Base-by-base conservation (phyloP, 1,139 yeast genomes). In the Saccharomyces hybrid region DNA sequence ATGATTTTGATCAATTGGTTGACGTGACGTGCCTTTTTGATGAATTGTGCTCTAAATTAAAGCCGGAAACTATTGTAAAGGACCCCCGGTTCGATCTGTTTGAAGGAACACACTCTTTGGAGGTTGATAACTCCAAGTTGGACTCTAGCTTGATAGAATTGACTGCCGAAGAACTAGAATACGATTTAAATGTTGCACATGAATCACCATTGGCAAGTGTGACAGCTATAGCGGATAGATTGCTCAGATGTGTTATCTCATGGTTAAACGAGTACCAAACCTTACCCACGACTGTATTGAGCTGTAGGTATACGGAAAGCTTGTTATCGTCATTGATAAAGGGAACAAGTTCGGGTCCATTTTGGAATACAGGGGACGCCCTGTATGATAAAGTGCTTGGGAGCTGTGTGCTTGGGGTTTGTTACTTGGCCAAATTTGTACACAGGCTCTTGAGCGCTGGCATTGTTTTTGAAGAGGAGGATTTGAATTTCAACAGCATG, bases 381-480 rank as follows among this genome's bases (percentile, higher is more conserved):
- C 59, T 78, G 47, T 76, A 77, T n/a, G 81, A 82, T 59, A 70
- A 70, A 47, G 80, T 81, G 0, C 72, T 83, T 51, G 72, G 77
- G 54, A 70, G 77, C 25, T 78, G 75, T 56, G 68, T 78, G 5
- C 61, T 80, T 30, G 87, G 84, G 1, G 61, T 83, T 7, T 70
- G 81, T 50, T 79, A 78, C 57, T 77, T 82, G 62, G 77, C 81
- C 5, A 81, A 81, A 23, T 73, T 79, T 50, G 74, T 78, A 5
- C 64, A 79, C 3, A 68, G 70, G 7, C 69, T 84, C 41, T 82
- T 84, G 1, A 73, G 68, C 53, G 71, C 77, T 16, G 84, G 83
- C n/a, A 85, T 83, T 6, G 73, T 86, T 16, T 83, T 82, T 61
- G 91, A 86, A 62, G 93, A 86, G 63, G 95, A 86, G 64, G 95